Evolutionary conservation across 2,329 filamentous ascomycete genomes (phyloP), one percentile per base, ranked within the genome.

Genomic region (Sclerotinia spermophila): DNA sequence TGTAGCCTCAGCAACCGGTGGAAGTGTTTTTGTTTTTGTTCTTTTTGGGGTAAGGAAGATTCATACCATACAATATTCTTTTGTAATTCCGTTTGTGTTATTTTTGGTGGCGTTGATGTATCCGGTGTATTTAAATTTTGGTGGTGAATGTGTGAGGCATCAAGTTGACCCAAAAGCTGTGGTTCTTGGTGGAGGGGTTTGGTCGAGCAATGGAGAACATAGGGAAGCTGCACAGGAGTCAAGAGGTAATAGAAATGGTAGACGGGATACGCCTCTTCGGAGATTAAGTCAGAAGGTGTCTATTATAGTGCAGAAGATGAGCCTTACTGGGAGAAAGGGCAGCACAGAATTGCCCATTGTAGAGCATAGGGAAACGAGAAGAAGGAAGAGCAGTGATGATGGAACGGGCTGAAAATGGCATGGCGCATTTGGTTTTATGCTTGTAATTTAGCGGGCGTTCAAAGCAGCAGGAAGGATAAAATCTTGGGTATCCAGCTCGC

Each of bases 1-100:
- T 74, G 92, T 94, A 0, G 76, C 77, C 1, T 73, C 74, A 0
- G 71, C 69, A 1, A 61, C 70, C 40, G 78, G 77, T 17, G 78
- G 78, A 2, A 76, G 71, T 15, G 62, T 74, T 0, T 79, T 78
- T 48, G 75, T 77, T 1, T 78, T 75, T 53, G 73, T 78, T 1
- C 76, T 79, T 72, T 76, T 69, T 15, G 77, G 72, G 7, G 73
- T 78, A 17, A 73, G 77, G 45, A 59, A 53, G 5, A 27, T 73
- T 1, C 68, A 67, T 13, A 69, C 59, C 3, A 67, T 76, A 4
- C 74, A 77, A 65, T 75, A 76, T 48, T 72, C 69, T 5, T 78
- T 74, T 56, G 76, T 74, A 48, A 75, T 79, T 21, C 71, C 78
- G 51, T 71, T 77, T 11, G 75, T 76, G 1, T 67, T 79, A 3